A percentile compares a stretch with the other conserved stretches of the same genome.
Conservation (phyloP, 148 eudicot species). For the Silene conica region DNA sequence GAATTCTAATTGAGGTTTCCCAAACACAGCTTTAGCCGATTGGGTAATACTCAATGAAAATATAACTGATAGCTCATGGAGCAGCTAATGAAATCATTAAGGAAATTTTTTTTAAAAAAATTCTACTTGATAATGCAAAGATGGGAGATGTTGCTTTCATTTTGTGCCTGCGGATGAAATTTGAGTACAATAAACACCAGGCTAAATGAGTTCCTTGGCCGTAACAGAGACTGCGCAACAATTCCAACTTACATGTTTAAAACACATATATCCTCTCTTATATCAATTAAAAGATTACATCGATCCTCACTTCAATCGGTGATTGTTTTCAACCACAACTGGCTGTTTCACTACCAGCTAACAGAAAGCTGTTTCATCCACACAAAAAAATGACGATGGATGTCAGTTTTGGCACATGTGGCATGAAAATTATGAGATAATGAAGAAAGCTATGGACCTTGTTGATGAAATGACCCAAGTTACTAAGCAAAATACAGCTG, state of each 20-base stretch:
- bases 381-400: background rate
- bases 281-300: too few relatives aligned
- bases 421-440: too few relatives aligned
- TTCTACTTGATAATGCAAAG: too few relatives aligned
- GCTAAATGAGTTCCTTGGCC: background rate
- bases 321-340: background rate
- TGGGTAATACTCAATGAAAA: background rate
- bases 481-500: background rate
- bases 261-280: too few relatives aligned
- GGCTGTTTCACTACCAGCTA: background rate
- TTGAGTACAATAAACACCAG: background rate
- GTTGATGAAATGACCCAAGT: background rate
- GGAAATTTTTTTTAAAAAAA: too few relatives aligned
- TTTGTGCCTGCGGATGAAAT: background rate
- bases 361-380: background rate
- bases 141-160: background rate
- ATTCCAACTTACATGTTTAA: background rate
- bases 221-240: background rate
- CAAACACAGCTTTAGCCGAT: background rate
- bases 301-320: background rate
- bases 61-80: background rate
- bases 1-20: background rate
- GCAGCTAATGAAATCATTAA: background rate
- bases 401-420: too few relatives aligned
- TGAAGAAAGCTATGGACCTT: background rate